Evolutionary conservation across 1,139 yeast genomes (phyloP), one percentile per base, ranked within the genome.

Genomic region (Lodderomyces theae): DNA sequence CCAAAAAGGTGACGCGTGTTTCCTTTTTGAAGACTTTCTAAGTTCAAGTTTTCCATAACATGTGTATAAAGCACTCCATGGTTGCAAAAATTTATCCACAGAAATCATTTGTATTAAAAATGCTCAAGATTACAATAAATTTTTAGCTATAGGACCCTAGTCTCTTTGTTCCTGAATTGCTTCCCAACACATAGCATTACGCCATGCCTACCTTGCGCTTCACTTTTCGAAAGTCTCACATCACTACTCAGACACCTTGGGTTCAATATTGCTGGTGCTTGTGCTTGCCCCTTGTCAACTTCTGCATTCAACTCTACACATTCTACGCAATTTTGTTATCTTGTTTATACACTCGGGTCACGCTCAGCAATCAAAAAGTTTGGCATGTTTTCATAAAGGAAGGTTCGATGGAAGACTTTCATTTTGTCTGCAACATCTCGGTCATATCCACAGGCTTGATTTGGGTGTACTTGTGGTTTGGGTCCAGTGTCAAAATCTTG

Each of bases 321-420:
- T 28, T 28, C 10, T 28, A 28, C n/a, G 10, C n/a, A 6, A 15
- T 28, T 16, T 28, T 28, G 31, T 15, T 28, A 28, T 28, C 31
- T 11, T 8, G 11, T 15, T 28, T 13, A 15, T 28, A 5, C n/a
- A 28, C 31, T 28, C 18, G 18, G 13, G 6, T 28, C 4, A 15
- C 15, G 31, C n/a, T 22, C 18, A 18, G 13, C 4, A 28, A 15
- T 9, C 18, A 28, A 4, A 16, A 30, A 28, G 11, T 16, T 15
- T 28, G 31, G 31, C 12, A 15, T 21, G 3, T 34, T 12, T 3
- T 43, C 26, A 29, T 26, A 36, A 24, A 35, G 33, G 44, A 44
- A 26, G 43, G 43, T 5, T 24, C 46, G 3, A 38, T 45, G 9
- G 25, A 35, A 23, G 48, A 47, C 36, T 34, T 45, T 32, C 42